These are phyloP conservation scores for Fusarium miscanthi DNA, from an alignment of 2,329 filamentous ascomycete species.

Conservation along the genomic window DNA sequence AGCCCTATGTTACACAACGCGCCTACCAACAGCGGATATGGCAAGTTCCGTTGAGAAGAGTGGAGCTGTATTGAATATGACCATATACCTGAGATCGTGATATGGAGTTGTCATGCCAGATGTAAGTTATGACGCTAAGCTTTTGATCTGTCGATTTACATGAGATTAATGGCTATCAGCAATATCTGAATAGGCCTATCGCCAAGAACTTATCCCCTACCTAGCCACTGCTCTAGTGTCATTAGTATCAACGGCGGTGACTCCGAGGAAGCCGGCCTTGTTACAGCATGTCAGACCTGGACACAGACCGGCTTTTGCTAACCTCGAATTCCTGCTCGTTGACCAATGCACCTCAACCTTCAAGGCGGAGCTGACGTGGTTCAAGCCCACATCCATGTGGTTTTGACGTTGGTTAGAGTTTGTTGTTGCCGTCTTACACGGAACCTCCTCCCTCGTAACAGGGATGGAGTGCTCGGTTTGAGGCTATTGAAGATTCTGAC, in stretches of 20 bases:
- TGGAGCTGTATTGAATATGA: neutral
- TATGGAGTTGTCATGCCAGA: slow-evolving; percentile 6
- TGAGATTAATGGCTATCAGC: slow-evolving; percentile 3
- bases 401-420: neutral
- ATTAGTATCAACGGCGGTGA: slow-evolving; percentile 17
- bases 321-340: slow-evolving; percentile 15
- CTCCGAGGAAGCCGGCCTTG: slow-evolving; percentile 23
- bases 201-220: slow-evolving; percentile 6
- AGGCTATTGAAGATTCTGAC: slow-evolving; percentile 23
- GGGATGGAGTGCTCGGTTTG: slow-evolving; percentile 1
- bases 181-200: neutral
- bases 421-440: neutral
- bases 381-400: neutral
- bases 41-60: neutral
- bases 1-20: slow-evolving; percentile 9
- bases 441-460: neutral
- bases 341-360: neutral
- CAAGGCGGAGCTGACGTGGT: neutral
- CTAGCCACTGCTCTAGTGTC: slow-evolving; percentile 15
- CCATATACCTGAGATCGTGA: slow-evolving; percentile 3
- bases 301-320: slow-evolving; percentile 34
- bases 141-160: neutral
- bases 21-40: neutral
- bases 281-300: slow-evolving; percentile 26
- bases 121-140: neutral